phyloP scores from a whole-genome alignment of 108 stramenopile genomes.

The Phaeodactylum tricornutum region DNA sequence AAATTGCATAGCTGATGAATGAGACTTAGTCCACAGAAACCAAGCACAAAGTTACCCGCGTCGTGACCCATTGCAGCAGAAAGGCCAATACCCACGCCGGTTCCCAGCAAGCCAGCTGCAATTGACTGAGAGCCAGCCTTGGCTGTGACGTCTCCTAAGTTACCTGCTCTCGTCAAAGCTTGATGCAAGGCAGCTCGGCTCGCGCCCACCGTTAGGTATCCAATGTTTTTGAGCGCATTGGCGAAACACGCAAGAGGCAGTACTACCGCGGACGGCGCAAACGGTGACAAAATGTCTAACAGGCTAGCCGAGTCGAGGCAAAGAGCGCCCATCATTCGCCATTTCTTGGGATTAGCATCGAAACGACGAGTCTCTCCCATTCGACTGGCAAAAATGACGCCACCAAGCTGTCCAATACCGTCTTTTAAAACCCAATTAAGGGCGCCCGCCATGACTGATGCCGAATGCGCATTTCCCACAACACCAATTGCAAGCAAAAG shows the following conservation, averaged over 20 bases:
- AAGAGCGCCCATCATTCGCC: conserved; percentile 83
- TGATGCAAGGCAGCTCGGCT: conserved; percentile 90
- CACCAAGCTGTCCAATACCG: conserved; percentile 89
- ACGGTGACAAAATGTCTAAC: conserved; percentile 81
- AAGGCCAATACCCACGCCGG: conserved; percentile 76
- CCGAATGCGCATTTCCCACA: conserved; percentile 36
- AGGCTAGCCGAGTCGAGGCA: conserved; percentile 76
- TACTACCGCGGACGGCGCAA: conserved; percentile 63
- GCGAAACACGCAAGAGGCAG: conserved; percentile 82
- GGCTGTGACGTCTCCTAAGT: conserved; percentile 96
- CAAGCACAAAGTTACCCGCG: conserved; percentile 25
- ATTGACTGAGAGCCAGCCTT: conserved; percentile 92
- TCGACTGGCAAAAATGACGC: conserved; percentile 82
- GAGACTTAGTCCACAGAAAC: conserved; percentile 47
- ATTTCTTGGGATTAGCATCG: conserved; percentile 85
- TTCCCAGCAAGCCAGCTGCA: conserved; percentile 79
- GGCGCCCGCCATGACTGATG: conserved; percentile 93
- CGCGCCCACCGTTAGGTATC: conserved; percentile 88
- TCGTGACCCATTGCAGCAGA: conserved; percentile 41
- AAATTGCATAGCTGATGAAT: conserved; percentile 75
- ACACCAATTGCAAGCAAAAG: conserved; percentile 87
- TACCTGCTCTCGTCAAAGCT: conserved; percentile 52
- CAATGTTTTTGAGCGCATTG: conserved; percentile 95
- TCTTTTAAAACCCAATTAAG: conserved; percentile 98
- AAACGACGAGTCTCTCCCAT: conserved; percentile 59